A percentile compares a stretch with the other conserved stretches of the same genome.
These are phyloP conservation scores for Apium graveolens DNA, from an alignment of 129 eudicot species.

Conservation along the genomic window DNA sequence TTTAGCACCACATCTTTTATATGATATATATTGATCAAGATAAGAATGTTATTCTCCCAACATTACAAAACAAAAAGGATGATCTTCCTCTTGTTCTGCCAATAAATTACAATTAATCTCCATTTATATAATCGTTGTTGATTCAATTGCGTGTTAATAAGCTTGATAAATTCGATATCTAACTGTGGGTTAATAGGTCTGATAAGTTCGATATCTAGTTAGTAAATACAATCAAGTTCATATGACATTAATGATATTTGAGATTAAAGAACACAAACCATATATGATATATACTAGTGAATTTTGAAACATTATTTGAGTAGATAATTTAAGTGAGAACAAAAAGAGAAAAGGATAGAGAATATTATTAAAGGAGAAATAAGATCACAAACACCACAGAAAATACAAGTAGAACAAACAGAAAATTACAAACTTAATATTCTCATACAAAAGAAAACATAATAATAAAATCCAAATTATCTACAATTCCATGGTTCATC, in stretches of 20 bases:
- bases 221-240: too few species aligned
- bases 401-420: not conserved
- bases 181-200: too few species aligned
- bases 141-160: too few species aligned
- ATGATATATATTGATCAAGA: not conserved
- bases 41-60: not conserved
- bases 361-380: not conserved
- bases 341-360: not conserved
- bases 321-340: slow-evolving; percentile 5
- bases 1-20: not conserved
- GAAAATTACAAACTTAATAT: slow-evolving; percentile 8
- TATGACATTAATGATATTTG: too few species aligned
- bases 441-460: not conserved
- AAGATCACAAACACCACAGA: not conserved
- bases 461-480: not conserved
- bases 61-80: too few species aligned
- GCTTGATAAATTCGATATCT: too few species aligned
- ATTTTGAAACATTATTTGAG: not conserved
- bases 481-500: slow-evolving; percentile 1
- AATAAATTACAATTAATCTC: too few species aligned
- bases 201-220: too few species aligned
- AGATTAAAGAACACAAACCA: not conserved
- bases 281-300: not conserved
- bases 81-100: not conserved
- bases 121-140: too few species aligned